phyloP scores from a whole-genome alignment of 768 basidiomycete genomes.

The Mycena leptocephala region DNA sequence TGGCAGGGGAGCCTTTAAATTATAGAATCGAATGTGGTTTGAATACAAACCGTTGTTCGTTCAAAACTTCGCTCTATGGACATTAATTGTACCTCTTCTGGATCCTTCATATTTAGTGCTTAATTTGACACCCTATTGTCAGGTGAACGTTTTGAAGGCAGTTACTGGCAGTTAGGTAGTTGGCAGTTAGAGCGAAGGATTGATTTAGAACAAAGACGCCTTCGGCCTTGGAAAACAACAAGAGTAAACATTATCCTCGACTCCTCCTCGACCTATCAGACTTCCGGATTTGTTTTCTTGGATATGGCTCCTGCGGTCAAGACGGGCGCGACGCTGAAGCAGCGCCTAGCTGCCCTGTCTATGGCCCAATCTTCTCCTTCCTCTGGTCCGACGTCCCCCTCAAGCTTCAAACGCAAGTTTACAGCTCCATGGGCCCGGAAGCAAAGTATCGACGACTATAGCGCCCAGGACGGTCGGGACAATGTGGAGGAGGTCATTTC shows the following conservation, averaged over 20 bases:
- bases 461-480: slow-evolving; percentile 51
- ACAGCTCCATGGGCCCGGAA: slow-evolving; percentile 31
- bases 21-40: no score
- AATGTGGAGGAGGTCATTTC: slow-evolving; percentile 77
- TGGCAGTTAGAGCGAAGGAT: no score
- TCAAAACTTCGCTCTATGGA: no score
- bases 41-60: no score
- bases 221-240: background rate
- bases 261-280: background rate
- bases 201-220: background rate
- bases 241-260: background rate
- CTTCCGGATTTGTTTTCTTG: no score
- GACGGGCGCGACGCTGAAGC: slow-evolving; percentile 31
- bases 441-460: slow-evolving; percentile 22
- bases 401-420: slow-evolving; percentile 34
- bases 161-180: no score
- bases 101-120: no score
- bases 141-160: no score
- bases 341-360: slow-evolving; percentile 30
- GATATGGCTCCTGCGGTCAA: slow-evolving; percentile 34
- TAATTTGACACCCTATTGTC: no score
- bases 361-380: slow-evolving; percentile 28
- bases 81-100: no score
- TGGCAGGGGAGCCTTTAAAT: no score
- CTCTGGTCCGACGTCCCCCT: slow-evolving; percentile 18